Base-by-base conservation (phyloP, 192 early-diverging fungal genomes). In the Gaertneriomyces semiglobifer region DNA sequence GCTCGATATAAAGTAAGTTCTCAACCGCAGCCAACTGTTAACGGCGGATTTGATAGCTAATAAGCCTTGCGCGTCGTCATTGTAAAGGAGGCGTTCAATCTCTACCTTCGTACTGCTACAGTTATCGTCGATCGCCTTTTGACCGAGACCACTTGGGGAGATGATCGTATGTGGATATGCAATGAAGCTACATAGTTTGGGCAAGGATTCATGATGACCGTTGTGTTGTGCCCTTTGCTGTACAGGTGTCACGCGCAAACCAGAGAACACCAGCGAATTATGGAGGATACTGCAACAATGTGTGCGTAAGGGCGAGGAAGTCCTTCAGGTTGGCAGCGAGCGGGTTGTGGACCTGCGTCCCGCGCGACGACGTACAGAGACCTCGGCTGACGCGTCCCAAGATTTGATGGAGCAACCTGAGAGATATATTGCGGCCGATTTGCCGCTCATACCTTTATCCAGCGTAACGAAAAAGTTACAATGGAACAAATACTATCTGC, bases 191-290 rank as follows among this genome's bases (percentile, higher is more conserved):
- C 25, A 33, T 33, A 1, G 25, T 33, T 33, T 33, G 25, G 1
- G 25, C 25, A 1, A 33, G 25, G 25, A 33, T 33, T 33, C 25
- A 33, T 33, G 25, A 33, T 33, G 25, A 33, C 25, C 0, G 25
- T 33, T 33, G 25, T 6, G 50, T 4, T 52, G 3, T 52, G 4
- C n/a, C 50, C 6, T 52, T 52, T 6, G 6, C 3, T 52, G 50
- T n/a, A 20, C 50, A 52, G 50, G 20, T 52, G 50, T 52, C 4
- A 52, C 50, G 20, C n/a, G n/a, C 50, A 52, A 52, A 52, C 50
- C 50, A 5, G 50, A 52, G n/a, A 52, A n/a, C 20, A 52, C 50
- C 50, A 18, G n/a, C 3, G 50, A 52, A 4, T 6, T 52, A n/a
- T 52, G n/a, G n/a, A n/a, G 50, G 20, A n/a, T 52, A 5, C n/a